Evolutionary conservation across 163 green algal species (phyloP), one percentile per base, ranked within the genome.

Genomic region (Scenedesmus sp.): DNA sequence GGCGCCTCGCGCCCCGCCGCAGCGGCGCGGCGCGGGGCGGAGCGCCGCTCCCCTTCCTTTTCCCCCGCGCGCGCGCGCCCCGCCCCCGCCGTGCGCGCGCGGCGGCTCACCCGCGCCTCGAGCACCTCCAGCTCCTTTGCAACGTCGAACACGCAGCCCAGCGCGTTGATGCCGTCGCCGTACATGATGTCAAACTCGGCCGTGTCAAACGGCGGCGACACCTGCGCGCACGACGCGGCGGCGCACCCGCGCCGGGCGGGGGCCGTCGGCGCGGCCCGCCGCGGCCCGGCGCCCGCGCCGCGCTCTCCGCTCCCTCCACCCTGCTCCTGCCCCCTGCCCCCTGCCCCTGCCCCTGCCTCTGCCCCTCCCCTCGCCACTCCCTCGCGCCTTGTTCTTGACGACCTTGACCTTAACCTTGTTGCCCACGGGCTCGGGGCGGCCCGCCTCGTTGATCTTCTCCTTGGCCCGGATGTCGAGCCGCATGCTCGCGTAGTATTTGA

Each of bases 111-210:
- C 54, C 88, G 87, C 18, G 85, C 77, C n/a, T 79, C 28, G 11
- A 98, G 65, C 20, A 97, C 85, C 4, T 78, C 88, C 3, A 90
- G 33, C 44, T 79, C 60, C 86, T 97, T 93, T 0, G 90, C 95
- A 2, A 88, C 91, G 70, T 98, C 94, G 47, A 98, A 63, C 50
- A 97, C n/a, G 65, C 85, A 93, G 5, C 91, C 94, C 42, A 90
- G 50, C 45, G 67, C 70, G 80, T 88, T 89, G 80, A 98, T 97
- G 63, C 94, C 94, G 7, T 63, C 71, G 26, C 89, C 90, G 81
- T 95, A 99, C 51, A 97, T 82, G 75, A 99, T 97, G 85, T 98
- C 95, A 78, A 98, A 96, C 78, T 96, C 91, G 18, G 91, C 92
- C 34, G 91, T 63, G 72, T 75, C 70, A 56, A 60, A 78, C 15